phyloP scores from a whole-genome alignment of 148 eudicot genomes.

The Agrostemma githago region DNA sequence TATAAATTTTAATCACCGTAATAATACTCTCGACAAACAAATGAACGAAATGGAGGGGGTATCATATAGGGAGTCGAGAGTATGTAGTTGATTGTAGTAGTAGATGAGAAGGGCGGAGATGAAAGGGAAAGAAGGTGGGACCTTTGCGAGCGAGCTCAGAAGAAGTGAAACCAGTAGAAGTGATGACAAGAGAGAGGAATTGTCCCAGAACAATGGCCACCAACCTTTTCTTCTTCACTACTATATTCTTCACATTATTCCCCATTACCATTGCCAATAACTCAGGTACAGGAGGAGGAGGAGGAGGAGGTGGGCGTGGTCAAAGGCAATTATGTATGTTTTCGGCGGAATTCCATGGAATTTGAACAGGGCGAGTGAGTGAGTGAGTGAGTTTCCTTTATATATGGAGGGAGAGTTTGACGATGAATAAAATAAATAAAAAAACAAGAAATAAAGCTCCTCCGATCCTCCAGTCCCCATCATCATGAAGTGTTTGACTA shows the following conservation, averaged over 20 bases:
- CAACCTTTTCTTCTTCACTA: slow-evolving; percentile 13
- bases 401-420: not conserved
- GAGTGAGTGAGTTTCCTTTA: not conserved
- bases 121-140: not conserved
- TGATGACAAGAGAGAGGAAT: slow-evolving; percentile 9
- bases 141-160: slow-evolving; percentile 18
- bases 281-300: too few relatives aligned
- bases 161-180: slow-evolving; percentile 17
- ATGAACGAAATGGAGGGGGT: not conserved
- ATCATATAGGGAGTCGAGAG: not conserved
- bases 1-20: too few relatives aligned
- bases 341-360: not conserved
- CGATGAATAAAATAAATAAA: too few relatives aligned
- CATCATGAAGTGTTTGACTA: not conserved
- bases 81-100: too few relatives aligned
- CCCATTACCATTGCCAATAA: slow-evolving; percentile 3
- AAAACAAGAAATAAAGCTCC: not conserved
- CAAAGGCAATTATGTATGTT: not conserved
- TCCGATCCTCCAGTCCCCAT: not conserved
- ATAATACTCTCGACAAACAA: not conserved
- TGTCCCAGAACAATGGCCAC: slow-evolving; percentile 10
- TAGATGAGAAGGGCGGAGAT: too few relatives aligned
- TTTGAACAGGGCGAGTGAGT: too few relatives aligned
- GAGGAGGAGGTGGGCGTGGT: too few relatives aligned
- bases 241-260: not conserved